Conservation (phyloP, 73 alveolate species). For the Tetrahymena borealis region DNA sequence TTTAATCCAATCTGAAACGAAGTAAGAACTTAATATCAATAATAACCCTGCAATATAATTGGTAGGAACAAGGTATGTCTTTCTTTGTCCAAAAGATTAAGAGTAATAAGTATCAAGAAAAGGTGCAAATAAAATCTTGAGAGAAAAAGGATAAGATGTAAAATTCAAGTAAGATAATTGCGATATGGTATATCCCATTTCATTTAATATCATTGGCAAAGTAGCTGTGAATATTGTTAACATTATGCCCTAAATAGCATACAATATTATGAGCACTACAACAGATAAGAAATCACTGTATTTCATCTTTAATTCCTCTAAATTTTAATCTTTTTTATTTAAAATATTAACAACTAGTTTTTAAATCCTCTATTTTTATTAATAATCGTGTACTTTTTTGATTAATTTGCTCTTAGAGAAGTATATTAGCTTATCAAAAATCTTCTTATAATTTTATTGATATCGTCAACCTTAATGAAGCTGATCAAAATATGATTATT, state of each 20-base stretch:
- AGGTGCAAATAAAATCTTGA: slow-evolving; percentile 21
- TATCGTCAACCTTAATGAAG: too few species aligned
- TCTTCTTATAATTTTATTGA: too few species aligned
- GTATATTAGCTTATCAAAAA: too few species aligned
- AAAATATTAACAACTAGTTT: too few species aligned
- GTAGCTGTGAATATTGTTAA: neutral
- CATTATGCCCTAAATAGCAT: neutral
- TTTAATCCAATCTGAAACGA: slow-evolving; percentile 16
- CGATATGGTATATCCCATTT: neutral
- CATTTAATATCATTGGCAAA: neutral
- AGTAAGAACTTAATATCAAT: neutral
- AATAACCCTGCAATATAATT: neutral
- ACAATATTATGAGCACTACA: neutral
- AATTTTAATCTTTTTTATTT: neutral
- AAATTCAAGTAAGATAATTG: neutral
- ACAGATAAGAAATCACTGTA: neutral
- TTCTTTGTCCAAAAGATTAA: slow-evolving; percentile 17
- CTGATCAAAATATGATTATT: too few species aligned
- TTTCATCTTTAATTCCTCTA: neutral
- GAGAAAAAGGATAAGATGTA: slow-evolving; percentile 15
- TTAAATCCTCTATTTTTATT: too few species aligned
- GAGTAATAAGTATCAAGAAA: slow-evolving; percentile 16
- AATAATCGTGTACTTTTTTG: too few species aligned
- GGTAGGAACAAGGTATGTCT: slow-evolving; percentile 17
- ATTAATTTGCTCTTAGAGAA: too few species aligned